These are phyloP conservation scores for Pythium volutum DNA, from an alignment of 352 stramenopile species.

Conservation along the genomic window DNA sequence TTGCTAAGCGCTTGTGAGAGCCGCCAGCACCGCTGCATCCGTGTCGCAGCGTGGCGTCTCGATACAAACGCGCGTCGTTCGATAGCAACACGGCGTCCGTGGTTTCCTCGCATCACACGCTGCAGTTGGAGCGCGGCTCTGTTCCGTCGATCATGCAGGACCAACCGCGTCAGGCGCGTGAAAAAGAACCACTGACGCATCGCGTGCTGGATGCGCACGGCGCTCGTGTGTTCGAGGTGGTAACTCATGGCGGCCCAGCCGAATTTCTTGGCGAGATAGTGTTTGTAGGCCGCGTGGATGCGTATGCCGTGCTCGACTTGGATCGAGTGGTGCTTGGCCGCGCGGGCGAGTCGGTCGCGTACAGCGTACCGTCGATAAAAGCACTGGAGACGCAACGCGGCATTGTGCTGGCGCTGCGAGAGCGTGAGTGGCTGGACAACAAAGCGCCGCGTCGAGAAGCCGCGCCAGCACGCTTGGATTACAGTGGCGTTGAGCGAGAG, in stretches of 20 bases:
- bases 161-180: conserved; percentile 14
- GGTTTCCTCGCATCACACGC: conserved; percentile 21
- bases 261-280: conserved; percentile 65
- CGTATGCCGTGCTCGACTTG: conserved; percentile 25
- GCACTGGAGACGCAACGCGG: conserved; percentile 38
- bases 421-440: neutral
- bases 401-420: conserved; percentile 27
- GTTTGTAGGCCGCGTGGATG: conserved; percentile 52
- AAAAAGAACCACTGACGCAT: conserved; percentile 34
- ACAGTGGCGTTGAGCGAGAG: neutral
- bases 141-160: conserved; percentile 13
- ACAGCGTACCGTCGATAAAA: conserved; percentile 31
- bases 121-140: conserved; percentile 32
- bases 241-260: conserved; percentile 46
- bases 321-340: conserved; percentile 6
- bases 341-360: conserved; percentile 24
- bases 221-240: conserved; percentile 38
- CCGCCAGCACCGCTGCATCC: conserved; percentile 40
- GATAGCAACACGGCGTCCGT: conserved; percentile 7
- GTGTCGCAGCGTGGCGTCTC: neutral
- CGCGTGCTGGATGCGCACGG: conserved; percentile 35
- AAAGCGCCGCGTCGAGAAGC: conserved; percentile 15
- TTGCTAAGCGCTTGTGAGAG: conserved; percentile 23
- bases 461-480: conserved; percentile 36
- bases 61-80: neutral